These are phyloP conservation scores for rapeseed (Brassica napus) DNA, from an alignment of 345 rosid genomes.

Conservation along the genomic window Da-Ae NC_063445.1:36890501-36891000, in stretches of 20 bases:
- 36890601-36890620: constrained; percentile 21
- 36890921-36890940: constrained; percentile 81
- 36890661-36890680: constrained; percentile 38
- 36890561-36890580: constrained; percentile 34
- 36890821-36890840: constrained; percentile 65
- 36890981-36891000: constrained; percentile 14
- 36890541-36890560: constrained; percentile 38
- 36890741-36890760: neutral
- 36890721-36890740: neutral
- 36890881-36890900: constrained; percentile 81
- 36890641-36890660: constrained; percentile 20
- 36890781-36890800: neutral
- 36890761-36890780: neutral
- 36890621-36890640: constrained; percentile 29
- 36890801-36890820: constrained; percentile 48
- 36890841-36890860: constrained; percentile 87
- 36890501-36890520: constrained; percentile 17
- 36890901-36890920: constrained; percentile 92
- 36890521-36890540: constrained; percentile 31
- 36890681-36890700: constrained; percentile 32
- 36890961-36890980: constrained; percentile 32
- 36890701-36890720: constrained; percentile 42
- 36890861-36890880: constrained; percentile 91
- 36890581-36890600: constrained; percentile 27
- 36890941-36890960: constrained; percentile 59